Evolutionary conservation across 768 basidiomycete genomes (phyloP), one percentile per base, ranked within the genome.

Genomic region (Hypholoma fasciculare): DNA sequence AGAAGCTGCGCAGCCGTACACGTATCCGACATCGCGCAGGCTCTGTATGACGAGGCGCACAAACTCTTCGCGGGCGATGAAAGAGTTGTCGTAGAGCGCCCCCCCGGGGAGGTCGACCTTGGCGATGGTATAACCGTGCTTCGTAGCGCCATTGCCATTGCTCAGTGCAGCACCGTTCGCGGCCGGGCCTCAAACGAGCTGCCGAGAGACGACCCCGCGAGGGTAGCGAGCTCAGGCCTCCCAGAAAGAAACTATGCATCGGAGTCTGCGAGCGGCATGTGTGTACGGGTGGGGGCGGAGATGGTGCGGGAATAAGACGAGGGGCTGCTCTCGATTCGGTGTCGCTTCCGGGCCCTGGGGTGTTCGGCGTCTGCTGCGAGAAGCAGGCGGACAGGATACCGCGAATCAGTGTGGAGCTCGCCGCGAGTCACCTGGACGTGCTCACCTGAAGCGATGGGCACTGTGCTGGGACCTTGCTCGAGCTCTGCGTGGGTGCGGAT

Each of bases 31-130:
- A 72, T 97, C 95, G 66, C 90, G 81, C 63, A 98, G 73, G 64
- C 89, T 92, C 71, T 98, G 95, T 59, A 97, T 82, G 53, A 94
- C 87, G 47, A 98, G 75, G 65, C 95, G 80, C 50, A 96, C 87
- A 69, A 93, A 95, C 72, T 97, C 95, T 74, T 96, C 92, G 63
- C 94, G 81, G 74, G 94, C 86, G 49, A 96, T 78, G 61, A 78
- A 78, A 61, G 89, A 87, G 72, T 90, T 89, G 44, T 90, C 86
- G 65, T 92, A 94, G 54, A 94, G 78, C 38, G 82, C 81, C 48
- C 87, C 84, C 23, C 92, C 91, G 17, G 88, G 87, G 36, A 89
- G 76, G 44, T 80, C 78, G 48, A 94, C 88, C 66, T 80, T 82
- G 34, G 86, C 72, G 59, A 92, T 73, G 23, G 79, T 71, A 67